Base-by-base conservation (phyloP, 2,329 filamentous ascomycete genomes). In the Bipolaris sorokiniana region DNA sequence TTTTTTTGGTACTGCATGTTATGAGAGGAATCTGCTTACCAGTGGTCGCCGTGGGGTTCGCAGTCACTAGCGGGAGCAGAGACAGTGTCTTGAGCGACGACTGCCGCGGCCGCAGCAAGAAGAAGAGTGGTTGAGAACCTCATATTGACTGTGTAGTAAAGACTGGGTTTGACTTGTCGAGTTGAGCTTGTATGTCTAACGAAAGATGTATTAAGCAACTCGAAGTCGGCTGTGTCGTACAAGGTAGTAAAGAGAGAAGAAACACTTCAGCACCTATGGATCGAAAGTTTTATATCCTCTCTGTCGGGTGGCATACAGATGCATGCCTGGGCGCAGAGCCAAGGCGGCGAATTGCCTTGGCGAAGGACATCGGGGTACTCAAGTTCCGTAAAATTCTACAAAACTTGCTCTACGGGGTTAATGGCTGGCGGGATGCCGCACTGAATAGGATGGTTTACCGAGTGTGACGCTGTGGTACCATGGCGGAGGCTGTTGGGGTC, bases 311-410 rank as follows among this genome's bases (percentile, higher is more conserved):
- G 34, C 41, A 42, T 53, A 51, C 20, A 50, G 47, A 44, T 42
- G 48, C 48, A 56, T 47, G 49, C 51, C 51, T 47, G 54, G 55
- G 53, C 52, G 58, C 59, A 56, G 53, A 59, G 66, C 67, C 67
- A 70, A 70, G 67, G 59, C 64, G 23, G 58, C 56, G 63, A 58
- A 44, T 59, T 37, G 42, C 40, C 67, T 70, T 68, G 67, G 67
- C 66, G 42, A 48, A 48, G 59, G 63, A 61, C 67, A 70, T 70
- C 37, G 46, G 38, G 67, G 67, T 70, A 63, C 67, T 70, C 67
- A 67, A 36, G 18, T 60, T 40, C 47, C 62, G 51, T 41, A 54
- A 59, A 45, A 11, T 22, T 6, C 33, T 45, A n/a, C n/a, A 47
- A 57, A 58, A 55, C 49, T 44, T 44, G 53, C 49, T 56, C 31